Evolutionary conservation across 202 grass and related monocot species (phyloP), one percentile per base, ranked within the genome.

Genomic region (Panicum virgatum): DNA sequence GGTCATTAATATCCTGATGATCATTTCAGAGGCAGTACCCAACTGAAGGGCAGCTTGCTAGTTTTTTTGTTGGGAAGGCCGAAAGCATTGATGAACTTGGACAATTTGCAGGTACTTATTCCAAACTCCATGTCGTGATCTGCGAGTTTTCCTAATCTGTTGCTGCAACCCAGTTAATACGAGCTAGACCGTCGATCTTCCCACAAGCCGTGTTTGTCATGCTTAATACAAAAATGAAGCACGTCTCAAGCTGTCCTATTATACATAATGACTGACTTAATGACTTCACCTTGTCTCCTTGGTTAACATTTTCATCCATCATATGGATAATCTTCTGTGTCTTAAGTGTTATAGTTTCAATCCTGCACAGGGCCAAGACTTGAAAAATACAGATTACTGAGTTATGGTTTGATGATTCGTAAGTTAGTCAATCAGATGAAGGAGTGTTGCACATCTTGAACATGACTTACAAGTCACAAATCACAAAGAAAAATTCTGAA

Each of bases 31-130:
- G 43, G 30, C 25, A 84, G 34, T 45, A 57, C 53, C 43, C 22
- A 56, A 29, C 81, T 12, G 19, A 62, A 69, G 25, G 29, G 79
- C 68, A 79, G 59, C 80, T 88, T 83, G 74, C 58, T 58, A 72
- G 13, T 19, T 54, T 56, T 40, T 42, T 62, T 79, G 6, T 37
- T 32, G 6, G 6, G 3, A 30, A 78, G 57, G 29, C 75, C 18
- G 18, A 40, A 79, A 23, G 42, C 38, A 82, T 81, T 67, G 19
- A 52, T 81, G 52, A 52, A 81, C 62, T 53, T 82, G 56, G 63
- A 15, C 20, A 14, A 36, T 52, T 82, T 82, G 0, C 53, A 25
- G 23, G 56, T 46, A 18, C 73, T 82, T 64, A 72, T 83, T 87
- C 79, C 64, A 77, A 57, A 45, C 26, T 77, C 60, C 53, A 23